Percentiles rank a stretch among this genome's conserved stretches.
Evolutionary conservation across 1,284 basidiomycete species (phyloP).

Genomic region (Bjerkandera adusta): DNA sequence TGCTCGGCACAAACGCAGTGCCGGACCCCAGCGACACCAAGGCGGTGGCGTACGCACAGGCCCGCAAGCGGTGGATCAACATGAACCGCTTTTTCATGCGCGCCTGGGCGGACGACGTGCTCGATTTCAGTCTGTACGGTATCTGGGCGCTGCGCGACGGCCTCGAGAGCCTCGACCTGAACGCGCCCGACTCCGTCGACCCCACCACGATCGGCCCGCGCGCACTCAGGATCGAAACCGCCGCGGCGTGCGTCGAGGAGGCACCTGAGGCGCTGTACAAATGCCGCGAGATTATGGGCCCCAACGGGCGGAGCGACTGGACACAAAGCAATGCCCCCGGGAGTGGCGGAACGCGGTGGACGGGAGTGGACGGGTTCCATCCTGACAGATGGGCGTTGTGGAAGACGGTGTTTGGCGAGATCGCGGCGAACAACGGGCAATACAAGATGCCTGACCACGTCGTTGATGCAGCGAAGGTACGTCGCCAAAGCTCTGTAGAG

Average conservation of each 20-base stretch:
- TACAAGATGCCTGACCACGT: too few species aligned
- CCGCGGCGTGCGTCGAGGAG: constrained; percentile 1
- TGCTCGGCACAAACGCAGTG: too few species aligned
- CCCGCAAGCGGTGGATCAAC: constrained; percentile 16
- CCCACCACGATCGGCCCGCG: not conserved
- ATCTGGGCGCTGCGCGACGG: constrained; percentile 9
- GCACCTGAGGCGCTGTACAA: constrained; percentile 7
- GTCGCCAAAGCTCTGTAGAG: too few species aligned
- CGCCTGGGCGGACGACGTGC: constrained; percentile 14
- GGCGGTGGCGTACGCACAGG: not conserved
- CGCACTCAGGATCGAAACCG: not conserved
- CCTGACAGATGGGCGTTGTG: constrained; percentile 8
- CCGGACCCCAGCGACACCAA: not conserved
- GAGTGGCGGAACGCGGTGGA: constrained; percentile 1
- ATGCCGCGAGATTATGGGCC: not conserved
- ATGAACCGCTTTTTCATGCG: constrained; percentile 13
- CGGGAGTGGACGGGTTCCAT: constrained; percentile 7
- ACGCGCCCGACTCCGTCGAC: not conserved
- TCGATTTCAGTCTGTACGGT: constrained; percentile 13
- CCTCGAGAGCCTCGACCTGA: constrained; percentile 15
- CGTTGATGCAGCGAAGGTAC: too few species aligned
- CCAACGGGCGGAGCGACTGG: constrained; percentile 2
- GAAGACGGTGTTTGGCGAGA: constrained; percentile 6
- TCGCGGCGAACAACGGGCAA: not conserved
- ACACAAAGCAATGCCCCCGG: constrained; percentile 2